Conservation (phyloP, 2,329 filamentous ascomycete species). For the Neospermospora avenae region DNA sequence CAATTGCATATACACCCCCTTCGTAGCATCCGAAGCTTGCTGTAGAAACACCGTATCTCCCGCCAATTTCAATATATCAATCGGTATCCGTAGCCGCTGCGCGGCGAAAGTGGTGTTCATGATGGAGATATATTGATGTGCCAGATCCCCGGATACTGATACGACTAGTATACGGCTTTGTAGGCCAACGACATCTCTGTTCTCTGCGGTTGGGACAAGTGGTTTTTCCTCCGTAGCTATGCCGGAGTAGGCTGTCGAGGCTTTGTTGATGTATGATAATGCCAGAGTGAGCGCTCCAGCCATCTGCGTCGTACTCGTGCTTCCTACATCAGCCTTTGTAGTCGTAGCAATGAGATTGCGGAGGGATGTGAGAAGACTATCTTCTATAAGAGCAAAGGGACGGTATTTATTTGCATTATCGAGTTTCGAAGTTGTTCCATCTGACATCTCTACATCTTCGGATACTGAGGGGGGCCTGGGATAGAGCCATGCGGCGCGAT, state of each 20-base stretch:
- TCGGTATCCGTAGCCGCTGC: conserved; percentile 79
- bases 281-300: conserved; percentile 89
- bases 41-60: conserved; percentile 90
- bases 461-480: conserved; percentile 49
- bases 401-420: conserved; percentile 81
- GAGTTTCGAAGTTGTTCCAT: conserved; percentile 35
- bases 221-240: conserved; percentile 34
- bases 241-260: conserved; percentile 37
- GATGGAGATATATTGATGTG: conserved; percentile 90
- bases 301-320: conserved; percentile 76
- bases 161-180: conserved; percentile 84
- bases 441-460: conserved; percentile 58
- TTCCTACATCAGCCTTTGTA: conserved; percentile 58
- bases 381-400: conserved; percentile 83
- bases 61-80: conserved; percentile 85
- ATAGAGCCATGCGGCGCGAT: conserved; percentile 87
- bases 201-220: conserved; percentile 18
- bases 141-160: conserved; percentile 81
- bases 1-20: conserved; percentile 65
- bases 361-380: conserved; percentile 72
- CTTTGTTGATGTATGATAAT: conserved; percentile 84
- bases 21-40: conserved; percentile 76
- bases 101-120: conserved; percentile 99
- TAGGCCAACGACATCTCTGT: conserved; percentile 45
- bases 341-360: conserved; percentile 70